phyloP scores from a whole-genome alignment of 768 basidiomycete genomes.

The Tricholoma saponaceum region DNA sequence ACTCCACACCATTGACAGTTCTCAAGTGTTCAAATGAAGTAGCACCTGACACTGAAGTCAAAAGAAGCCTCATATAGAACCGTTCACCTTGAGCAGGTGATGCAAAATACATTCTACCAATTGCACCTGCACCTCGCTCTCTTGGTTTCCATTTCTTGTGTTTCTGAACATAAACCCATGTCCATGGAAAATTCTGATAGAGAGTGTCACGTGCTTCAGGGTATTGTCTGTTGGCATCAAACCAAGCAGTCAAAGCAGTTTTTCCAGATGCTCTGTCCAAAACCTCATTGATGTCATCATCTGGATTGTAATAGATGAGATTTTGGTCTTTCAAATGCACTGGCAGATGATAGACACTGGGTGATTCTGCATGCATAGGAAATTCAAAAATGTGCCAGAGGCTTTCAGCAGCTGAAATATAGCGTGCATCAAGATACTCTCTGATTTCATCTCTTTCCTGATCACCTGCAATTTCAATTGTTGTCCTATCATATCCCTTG shows the following conservation, averaged over 20 bases:
- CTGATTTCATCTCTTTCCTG: slow-evolving; percentile 25
- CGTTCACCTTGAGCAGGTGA: slow-evolving; percentile 21
- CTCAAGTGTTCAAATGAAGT: no score
- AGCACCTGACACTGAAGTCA: no score
- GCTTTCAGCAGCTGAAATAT: slow-evolving; percentile 30
- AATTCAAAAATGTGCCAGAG: slow-evolving; percentile 29
- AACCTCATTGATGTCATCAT: background rate
- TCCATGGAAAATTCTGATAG: slow-evolving; percentile 30
- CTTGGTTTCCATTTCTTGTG: slow-evolving; percentile 5
- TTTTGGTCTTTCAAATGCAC: slow-evolving; percentile 34
- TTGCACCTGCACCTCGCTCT: slow-evolving; percentile 10
- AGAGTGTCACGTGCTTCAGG: slow-evolving; percentile 13
- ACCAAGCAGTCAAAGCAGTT: slow-evolving; percentile 7
- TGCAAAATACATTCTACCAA: no score
- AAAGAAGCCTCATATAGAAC: no score
- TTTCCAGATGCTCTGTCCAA: no score
- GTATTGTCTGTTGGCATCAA: slow-evolving; percentile 22
- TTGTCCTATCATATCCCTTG: no score
- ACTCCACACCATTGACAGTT: no score
- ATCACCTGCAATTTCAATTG: slow-evolving; percentile 32
- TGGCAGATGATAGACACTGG: slow-evolving; percentile 28
- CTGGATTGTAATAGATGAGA: slow-evolving; percentile 20
- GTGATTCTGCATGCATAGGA: slow-evolving; percentile 25
- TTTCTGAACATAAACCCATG: slow-evolving; percentile 20
- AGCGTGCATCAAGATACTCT: slow-evolving; percentile 3